Evolutionary conservation across 257 asterid genomes (phyloP), one percentile per base, ranked within the genome.

Genomic region (Solanum gracilifrons): DNA sequence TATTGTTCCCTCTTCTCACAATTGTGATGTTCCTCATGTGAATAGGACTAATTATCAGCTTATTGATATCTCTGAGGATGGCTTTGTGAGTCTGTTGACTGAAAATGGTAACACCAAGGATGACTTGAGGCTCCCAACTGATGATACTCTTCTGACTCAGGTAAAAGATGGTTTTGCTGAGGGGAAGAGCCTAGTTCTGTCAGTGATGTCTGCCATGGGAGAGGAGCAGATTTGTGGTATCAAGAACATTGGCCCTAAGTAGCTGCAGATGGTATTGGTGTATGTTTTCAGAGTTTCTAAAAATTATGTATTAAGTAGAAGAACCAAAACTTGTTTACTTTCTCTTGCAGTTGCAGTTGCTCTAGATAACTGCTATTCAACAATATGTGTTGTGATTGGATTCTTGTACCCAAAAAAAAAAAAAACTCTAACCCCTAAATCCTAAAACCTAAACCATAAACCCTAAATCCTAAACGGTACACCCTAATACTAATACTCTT

Each of bases 1-100:
- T 89, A 90, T 92, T 87, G 93, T 91, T 37, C 93, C 93, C 25
- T 91, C 93, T 66, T 91, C 93, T 62, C 93, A 91, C 43, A 91
- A 88, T 31, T 90, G 92, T 83, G 93, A 92, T 82, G 93, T 91
- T 83, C 93, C 93, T 58, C 93, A 91, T 68, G 93, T 91, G 71
- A 90, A 83, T 72, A 91, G 93, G 27, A 90, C 92, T 84, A 91
- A 90, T 35, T 91, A 87, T 68, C 93, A 89, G 83, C 87, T 90
- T 43, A 90, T 90, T 37, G 92, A 90, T 76, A 90, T 90, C 68
- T 89, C 92, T 85, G 93, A 90, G 85, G 92, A 91, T 89, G 91
- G 91, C 48, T 90, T 90, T 88, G 91, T 90, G 89, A 90, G 92
- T 87, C 66, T 90, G 79, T 90, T 90, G 90, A 90, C 91, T 58